These are phyloP conservation scores for Cercospora berteroae DNA, from an alignment of 2,329 filamentous ascomycete genomes.

Conservation along the genomic window DNA sequence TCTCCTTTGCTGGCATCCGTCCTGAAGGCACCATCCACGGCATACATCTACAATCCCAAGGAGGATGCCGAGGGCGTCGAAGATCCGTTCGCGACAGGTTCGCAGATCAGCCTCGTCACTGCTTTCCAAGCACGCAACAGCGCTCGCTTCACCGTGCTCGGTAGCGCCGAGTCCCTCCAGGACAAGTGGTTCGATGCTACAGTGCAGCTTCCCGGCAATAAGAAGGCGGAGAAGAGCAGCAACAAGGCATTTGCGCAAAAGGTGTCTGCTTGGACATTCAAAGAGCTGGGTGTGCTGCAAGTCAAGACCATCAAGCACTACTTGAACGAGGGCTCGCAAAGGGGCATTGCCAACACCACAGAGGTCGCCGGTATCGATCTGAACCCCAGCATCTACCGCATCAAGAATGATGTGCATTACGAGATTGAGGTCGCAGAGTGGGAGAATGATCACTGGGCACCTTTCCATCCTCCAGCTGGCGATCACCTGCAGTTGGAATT, in stretches of 20 bases:
- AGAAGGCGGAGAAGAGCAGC: slow-evolving; percentile 61
- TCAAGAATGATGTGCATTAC: slow-evolving; percentile 94
- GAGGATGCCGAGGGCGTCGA: slow-evolving; percentile 71
- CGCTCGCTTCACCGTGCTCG: slow-evolving; percentile 81
- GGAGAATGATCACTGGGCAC: slow-evolving; percentile 67
- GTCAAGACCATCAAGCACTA: slow-evolving; percentile 82
- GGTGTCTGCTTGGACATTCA: slow-evolving; percentile 91
- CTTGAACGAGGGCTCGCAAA: slow-evolving; percentile 54
- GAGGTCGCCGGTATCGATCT: slow-evolving; percentile 46
- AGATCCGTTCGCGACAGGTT: slow-evolving; percentile 79
- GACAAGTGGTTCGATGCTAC: slow-evolving; percentile 84
- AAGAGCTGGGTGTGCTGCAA: slow-evolving; percentile 85
- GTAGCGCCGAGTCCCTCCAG: slow-evolving; percentile 81
- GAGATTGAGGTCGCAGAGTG: slow-evolving; percentile 88
- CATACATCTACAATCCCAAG: slow-evolving; percentile 93
- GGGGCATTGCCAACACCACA: slow-evolving; percentile 38
- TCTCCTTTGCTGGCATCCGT: slow-evolving; percentile 77
- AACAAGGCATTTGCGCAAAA: slow-evolving; percentile 85
- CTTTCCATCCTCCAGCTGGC: slow-evolving; percentile 66
- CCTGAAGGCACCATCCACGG: slow-evolving; percentile 75
- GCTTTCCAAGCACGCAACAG: slow-evolving; percentile 89
- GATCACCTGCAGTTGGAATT: slow-evolving; percentile 93
- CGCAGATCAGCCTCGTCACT: slow-evolving; percentile 79
- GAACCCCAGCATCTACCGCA: slow-evolving; percentile 87
- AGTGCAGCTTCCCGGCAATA: slow-evolving; percentile 57